Conservation (phyloP, 768 basidiomycete genomes). For the Panaeolus cyanescens region DNA sequence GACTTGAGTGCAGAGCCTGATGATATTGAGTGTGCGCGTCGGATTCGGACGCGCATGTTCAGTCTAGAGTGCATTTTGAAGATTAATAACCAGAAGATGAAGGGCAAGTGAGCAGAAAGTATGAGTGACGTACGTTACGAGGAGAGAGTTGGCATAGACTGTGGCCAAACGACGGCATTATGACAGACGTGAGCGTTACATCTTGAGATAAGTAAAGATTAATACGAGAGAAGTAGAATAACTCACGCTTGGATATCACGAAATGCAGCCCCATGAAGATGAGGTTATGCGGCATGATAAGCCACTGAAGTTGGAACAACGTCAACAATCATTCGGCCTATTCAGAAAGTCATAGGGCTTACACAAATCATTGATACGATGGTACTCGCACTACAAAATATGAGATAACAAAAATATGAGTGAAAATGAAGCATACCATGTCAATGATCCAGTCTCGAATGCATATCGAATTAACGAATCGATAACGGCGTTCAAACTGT, state of each 20-base stretch:
- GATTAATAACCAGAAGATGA: background rate
- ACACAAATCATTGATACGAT: constrained; percentile 52
- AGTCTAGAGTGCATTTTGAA: background rate
- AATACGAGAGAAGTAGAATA: background rate
- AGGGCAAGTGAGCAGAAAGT: background rate
- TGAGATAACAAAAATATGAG: background rate
- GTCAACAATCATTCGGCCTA: constrained; percentile 1
- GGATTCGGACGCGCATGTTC: constrained; percentile 8
- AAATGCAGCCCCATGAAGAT: constrained; percentile 52
- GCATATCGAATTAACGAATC: constrained; percentile 49
- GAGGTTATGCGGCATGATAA: constrained; percentile 43
- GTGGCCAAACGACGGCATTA: too few species aligned
- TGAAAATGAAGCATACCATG: constrained; percentile 33
- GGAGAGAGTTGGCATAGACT: constrained; percentile 47
- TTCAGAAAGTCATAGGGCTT: constrained; percentile 11
- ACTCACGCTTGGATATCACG: constrained; percentile 46
- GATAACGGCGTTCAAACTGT: constrained; percentile 47
- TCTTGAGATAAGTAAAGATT: too few species aligned
- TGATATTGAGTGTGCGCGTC: constrained; percentile 9
- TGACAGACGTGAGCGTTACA: too few species aligned
- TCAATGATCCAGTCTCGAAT: constrained; percentile 53
- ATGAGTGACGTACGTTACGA: constrained; percentile 19
- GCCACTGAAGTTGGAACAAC: constrained; percentile 35
- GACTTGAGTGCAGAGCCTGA: constrained; percentile 5
- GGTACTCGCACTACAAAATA: constrained; percentile 37